Percentiles rank a stretch among this genome's conserved stretches.
Conservation (phyloP, 2,329 filamentous ascomycete genomes). For the Aspergillus carbonarius region DNA sequence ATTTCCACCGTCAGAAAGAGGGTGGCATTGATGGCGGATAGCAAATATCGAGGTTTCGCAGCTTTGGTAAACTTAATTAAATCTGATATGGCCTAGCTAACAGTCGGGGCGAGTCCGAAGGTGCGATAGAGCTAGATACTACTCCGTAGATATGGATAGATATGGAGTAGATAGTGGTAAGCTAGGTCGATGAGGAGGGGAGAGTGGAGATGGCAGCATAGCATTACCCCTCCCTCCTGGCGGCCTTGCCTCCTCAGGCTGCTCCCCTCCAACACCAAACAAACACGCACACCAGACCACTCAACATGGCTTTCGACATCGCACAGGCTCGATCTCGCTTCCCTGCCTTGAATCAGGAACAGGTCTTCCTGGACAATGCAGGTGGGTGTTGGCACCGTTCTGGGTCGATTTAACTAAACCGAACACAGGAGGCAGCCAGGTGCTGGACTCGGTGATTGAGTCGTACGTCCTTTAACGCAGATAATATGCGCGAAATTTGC, state of each 20-base stretch:
- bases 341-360: constrained; percentile 64
- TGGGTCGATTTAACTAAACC: background rate
- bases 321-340: constrained; percentile 60
- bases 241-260: background rate
- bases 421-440: constrained; percentile 64
- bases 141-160: too few relatives aligned
- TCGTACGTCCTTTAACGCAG: constrained; percentile 48
- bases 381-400: constrained; percentile 14
- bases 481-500: background rate
- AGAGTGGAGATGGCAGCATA: background rate
- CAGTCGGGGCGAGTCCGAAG: background rate
- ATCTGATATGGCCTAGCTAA: background rate
- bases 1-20: too few relatives aligned
- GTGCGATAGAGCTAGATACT: background rate
- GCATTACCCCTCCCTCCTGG: background rate
- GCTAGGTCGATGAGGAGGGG: background rate
- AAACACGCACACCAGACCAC: too few relatives aligned
- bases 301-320: constrained; percentile 52
- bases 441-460: constrained; percentile 65
- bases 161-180: background rate
- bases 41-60: too few relatives aligned
- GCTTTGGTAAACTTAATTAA: background rate
- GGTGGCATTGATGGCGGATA: too few relatives aligned
- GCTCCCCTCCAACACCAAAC: background rate
- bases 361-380: constrained; percentile 74